Percentiles rank a stretch among this genome's conserved stretches.
Evolutionary conservation across 352 stramenopile species (phyloP).

Genomic region (Blastocystis hominis): DNA sequence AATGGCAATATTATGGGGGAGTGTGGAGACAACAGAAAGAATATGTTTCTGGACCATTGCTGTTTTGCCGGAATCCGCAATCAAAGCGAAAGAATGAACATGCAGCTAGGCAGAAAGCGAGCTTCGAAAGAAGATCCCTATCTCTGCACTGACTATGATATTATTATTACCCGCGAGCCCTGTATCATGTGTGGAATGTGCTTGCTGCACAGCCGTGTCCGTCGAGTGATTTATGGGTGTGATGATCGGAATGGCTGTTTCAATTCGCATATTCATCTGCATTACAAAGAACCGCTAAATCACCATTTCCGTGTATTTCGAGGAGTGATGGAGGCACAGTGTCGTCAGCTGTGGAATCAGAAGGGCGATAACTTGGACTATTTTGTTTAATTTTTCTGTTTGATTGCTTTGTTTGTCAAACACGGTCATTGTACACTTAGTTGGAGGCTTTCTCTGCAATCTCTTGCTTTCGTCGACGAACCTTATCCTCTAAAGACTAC

Average conservation of each 20-base stretch:
- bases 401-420: neutral
- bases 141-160: constrained; percentile 48
- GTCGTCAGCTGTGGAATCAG: constrained; percentile 3
- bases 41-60: constrained; percentile 49
- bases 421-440: neutral
- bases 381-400: constrained; percentile 29
- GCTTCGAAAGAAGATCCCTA: constrained; percentile 38
- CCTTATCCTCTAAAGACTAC: neutral
- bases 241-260: constrained; percentile 18
- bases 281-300: constrained; percentile 36
- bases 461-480: neutral
- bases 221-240: constrained; percentile 40
- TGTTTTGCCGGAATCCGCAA: constrained; percentile 14
- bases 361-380: neutral
- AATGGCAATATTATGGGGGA: neutral
- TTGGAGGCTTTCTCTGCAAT: no score
- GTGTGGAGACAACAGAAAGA: constrained; percentile 18
- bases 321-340: constrained; percentile 21
- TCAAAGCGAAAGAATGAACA: neutral
- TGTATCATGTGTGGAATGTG: constrained; percentile 53
- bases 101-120: neutral
- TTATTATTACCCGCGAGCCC: constrained; percentile 21
- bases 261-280: constrained; percentile 15
- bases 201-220: constrained; percentile 39
- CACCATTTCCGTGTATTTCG: constrained; percentile 54